phyloP scores from a whole-genome alignment of 331 rosid species.

The Phaseolus coccineus region DNA sequence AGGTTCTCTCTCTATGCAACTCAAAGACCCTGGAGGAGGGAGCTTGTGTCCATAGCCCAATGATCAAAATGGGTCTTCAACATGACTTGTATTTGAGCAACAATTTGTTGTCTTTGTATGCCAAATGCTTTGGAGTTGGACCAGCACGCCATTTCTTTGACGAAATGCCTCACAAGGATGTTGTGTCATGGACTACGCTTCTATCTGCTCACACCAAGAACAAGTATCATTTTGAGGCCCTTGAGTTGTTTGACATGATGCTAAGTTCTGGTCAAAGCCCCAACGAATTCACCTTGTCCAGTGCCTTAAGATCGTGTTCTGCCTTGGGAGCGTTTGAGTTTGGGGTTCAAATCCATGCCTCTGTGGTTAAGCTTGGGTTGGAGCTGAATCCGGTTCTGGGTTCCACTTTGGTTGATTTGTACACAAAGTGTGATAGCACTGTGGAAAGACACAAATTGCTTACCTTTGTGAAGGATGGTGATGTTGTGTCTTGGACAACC shows the following conservation, averaged over 20 bases:
- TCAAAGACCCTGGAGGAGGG: slow-evolving; percentile 60
- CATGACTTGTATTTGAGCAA: slow-evolving; percentile 62
- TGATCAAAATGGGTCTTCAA: slow-evolving; percentile 66
- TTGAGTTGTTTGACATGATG: slow-evolving; percentile 60
- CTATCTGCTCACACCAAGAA: slow-evolving; percentile 60
- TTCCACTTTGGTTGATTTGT: slow-evolving; percentile 60
- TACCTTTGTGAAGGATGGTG: slow-evolving; percentile 51
- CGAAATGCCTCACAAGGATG: slow-evolving; percentile 74
- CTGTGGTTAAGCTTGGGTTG: slow-evolving; percentile 62
- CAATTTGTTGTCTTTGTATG: slow-evolving; percentile 60
- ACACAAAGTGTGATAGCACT: slow-evolving; percentile 53
- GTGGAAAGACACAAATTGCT: slow-evolving; percentile 56
- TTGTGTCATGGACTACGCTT: slow-evolving; percentile 72
- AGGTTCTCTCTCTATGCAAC: slow-evolving; percentile 64
- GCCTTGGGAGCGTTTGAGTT: slow-evolving; percentile 51
- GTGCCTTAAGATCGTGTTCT: slow-evolving; percentile 61
- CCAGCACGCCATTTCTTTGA: slow-evolving; percentile 66
- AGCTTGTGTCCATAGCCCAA: slow-evolving; percentile 63
- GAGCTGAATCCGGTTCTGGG: slow-evolving; percentile 56
- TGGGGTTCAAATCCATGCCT: slow-evolving; percentile 59
- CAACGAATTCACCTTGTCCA: slow-evolving; percentile 64
- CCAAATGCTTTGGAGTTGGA: slow-evolving; percentile 61
- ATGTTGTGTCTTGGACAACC: slow-evolving; percentile 69
- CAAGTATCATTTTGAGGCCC: slow-evolving; percentile 55
- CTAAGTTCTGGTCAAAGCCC: slow-evolving; percentile 55